Evolutionary conservation across 768 basidiomycete genomes (phyloP).

Genomic region (Crucibulum laeve): DNA sequence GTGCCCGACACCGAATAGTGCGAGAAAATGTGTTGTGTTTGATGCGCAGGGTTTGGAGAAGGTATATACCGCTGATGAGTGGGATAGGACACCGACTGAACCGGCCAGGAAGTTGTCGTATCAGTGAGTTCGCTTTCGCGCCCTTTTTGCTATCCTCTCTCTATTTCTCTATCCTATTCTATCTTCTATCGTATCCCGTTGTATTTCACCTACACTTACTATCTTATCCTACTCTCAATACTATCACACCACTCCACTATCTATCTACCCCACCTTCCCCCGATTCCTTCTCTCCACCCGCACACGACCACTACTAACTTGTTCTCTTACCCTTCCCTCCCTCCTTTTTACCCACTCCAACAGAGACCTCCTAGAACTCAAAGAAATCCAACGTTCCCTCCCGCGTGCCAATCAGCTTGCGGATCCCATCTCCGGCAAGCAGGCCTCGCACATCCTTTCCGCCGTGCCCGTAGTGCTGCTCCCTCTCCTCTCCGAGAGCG

Average conservation of each 20-base stretch:
- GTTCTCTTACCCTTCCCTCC: too few species aligned
- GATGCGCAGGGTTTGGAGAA: slow-evolving; percentile 50
- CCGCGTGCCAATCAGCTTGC: slow-evolving; percentile 52
- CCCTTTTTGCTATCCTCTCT: neutral
- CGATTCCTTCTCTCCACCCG: too few species aligned
- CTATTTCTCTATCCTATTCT: slow-evolving; percentile 1
- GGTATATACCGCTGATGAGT: slow-evolving; percentile 66
- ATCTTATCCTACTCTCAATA: too few species aligned
- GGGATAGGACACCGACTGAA: slow-evolving; percentile 74
- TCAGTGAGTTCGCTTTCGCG: slow-evolving; percentile 44
- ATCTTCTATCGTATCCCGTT: slow-evolving; percentile 5
- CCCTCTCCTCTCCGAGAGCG: slow-evolving; percentile 40
- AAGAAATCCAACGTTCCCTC: slow-evolving; percentile 62
- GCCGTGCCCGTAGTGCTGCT: slow-evolving; percentile 62
- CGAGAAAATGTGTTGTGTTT: slow-evolving; percentile 67
- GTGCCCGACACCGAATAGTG: too few species aligned
- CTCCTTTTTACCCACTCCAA: slow-evolving; percentile 5
- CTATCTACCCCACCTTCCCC: too few species aligned
- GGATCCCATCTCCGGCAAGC: slow-evolving; percentile 36
- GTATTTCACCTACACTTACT: too few species aligned
- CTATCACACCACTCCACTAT: too few species aligned
- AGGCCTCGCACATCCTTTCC: slow-evolving; percentile 36
- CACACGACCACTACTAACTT: too few species aligned
- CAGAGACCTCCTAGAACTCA: slow-evolving; percentile 65
- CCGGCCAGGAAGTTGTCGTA: slow-evolving; percentile 60